Evolutionary conservation across 176 grass and related monocot species (phyloP).

Genomic region (Panicum miliaceum): DNA sequence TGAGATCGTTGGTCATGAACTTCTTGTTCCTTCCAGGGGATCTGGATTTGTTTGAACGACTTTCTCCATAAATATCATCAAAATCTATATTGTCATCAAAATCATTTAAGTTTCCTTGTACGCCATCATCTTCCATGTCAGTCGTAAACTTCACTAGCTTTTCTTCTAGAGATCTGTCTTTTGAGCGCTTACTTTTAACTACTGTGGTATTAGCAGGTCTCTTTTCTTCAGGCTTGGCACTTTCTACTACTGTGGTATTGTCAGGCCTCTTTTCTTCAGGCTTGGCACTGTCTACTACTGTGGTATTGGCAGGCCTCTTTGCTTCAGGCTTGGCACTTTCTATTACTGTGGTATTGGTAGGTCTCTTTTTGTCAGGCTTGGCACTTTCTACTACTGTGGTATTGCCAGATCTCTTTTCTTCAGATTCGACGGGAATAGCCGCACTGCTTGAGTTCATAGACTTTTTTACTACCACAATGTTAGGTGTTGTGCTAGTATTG

Average conservation of each 20-base stretch:
- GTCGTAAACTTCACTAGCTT: slow-evolving; percentile 45
- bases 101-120: slow-evolving; percentile 30
- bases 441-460: slow-evolving; percentile 30
- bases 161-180: slow-evolving; percentile 54
- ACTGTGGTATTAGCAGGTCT: slow-evolving; percentile 35
- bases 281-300: slow-evolving; percentile 33
- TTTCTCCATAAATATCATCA: slow-evolving; percentile 52
- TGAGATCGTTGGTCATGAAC: slow-evolving; percentile 5
- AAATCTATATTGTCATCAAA: slow-evolving; percentile 46
- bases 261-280: slow-evolving; percentile 40
- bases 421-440: slow-evolving; percentile 4
- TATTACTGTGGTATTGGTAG: background rate
- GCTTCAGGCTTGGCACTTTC: slow-evolving; percentile 25
- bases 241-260: slow-evolving; percentile 17
- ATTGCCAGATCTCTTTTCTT: slow-evolving; percentile 33
- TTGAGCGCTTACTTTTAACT: slow-evolving; percentile 5
- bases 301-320: slow-evolving; percentile 34
- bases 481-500: slow-evolving; percentile 30
- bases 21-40: slow-evolving; percentile 33
- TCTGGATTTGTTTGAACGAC: slow-evolving; percentile 46
- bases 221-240: slow-evolving; percentile 34
- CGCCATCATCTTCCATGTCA: slow-evolving; percentile 41
- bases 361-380: slow-evolving; percentile 45
- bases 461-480: background rate
- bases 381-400: slow-evolving; percentile 31